Conservation (phyloP, 1,284 basidiomycete genomes). For the Anthracocystis panici-leucophaei region DNA sequence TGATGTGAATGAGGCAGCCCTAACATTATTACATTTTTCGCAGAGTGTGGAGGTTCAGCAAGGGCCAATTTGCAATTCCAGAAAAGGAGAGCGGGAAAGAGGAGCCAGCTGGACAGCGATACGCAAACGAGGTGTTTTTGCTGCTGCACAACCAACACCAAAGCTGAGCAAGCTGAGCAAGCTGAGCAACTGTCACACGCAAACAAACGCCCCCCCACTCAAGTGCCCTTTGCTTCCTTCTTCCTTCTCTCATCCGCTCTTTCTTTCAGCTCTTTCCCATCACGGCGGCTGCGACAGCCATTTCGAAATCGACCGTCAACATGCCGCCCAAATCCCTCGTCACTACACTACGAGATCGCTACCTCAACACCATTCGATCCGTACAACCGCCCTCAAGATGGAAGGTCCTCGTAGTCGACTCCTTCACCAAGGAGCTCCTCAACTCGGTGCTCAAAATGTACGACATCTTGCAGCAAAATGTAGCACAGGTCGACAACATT, state of each 20-base stretch:
- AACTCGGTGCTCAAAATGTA: constrained; percentile 88
- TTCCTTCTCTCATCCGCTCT: neutral
- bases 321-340: constrained; percentile 56
- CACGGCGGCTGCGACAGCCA: neutral
- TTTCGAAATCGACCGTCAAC: neutral
- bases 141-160: constrained; percentile 1
- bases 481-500: constrained; percentile 67
- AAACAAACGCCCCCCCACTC: neutral
- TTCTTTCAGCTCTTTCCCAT: neutral
- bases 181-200: neutral
- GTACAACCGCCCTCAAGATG: constrained; percentile 73
- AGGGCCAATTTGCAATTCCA: neutral
- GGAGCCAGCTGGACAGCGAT: neutral
- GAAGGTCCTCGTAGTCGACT: constrained; percentile 97
- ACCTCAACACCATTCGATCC: constrained; percentile 64
- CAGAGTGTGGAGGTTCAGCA: constrained; percentile 6
- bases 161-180: neutral
- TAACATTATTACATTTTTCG: neutral
- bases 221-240: no score
- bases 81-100: neutral
- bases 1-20: neutral
- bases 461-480: constrained; percentile 67
- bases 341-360: constrained; percentile 54
- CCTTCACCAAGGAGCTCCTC: constrained; percentile 86
- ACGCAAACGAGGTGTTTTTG: no score